phyloP scores from a whole-genome alignment of 2,329 filamentous ascomycete genomes.

The Penicillium rolfsii region DNA sequence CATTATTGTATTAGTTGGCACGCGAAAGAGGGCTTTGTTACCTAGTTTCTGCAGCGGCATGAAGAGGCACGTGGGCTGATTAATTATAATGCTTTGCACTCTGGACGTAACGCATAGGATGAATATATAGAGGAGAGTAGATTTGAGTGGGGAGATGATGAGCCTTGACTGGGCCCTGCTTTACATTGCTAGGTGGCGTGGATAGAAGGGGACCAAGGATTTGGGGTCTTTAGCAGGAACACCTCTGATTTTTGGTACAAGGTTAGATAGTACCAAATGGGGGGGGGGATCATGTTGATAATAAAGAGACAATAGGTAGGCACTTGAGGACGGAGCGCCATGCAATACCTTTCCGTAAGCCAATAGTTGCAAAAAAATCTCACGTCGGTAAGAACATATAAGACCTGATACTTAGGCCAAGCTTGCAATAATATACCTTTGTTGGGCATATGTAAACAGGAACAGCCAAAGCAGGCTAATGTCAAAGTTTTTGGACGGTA shows the following conservation, averaged over 20 bases:
- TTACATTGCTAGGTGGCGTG: not conserved
- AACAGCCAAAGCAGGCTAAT: too few species aligned
- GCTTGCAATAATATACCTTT: not conserved
- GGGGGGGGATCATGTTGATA: not conserved
- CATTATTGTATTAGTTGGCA: constrained; percentile 43
- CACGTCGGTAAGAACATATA: too few species aligned
- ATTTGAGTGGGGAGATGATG: constrained; percentile 16
- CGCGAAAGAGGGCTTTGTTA: constrained; percentile 34
- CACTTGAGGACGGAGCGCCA: not conserved
- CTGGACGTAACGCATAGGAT: constrained; percentile 28
- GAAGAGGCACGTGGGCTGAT: constrained; percentile 31
- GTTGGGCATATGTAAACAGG: too few species aligned
- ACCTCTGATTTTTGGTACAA: not conserved
- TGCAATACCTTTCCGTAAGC: not conserved
- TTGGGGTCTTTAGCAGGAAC: not conserved
- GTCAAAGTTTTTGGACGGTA: not conserved
- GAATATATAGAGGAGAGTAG: constrained; percentile 23
- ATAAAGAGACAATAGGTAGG: not conserved
- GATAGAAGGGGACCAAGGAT: not conserved
- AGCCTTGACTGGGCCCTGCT: not conserved
- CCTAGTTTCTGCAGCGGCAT: constrained; percentile 39
- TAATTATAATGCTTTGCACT: constrained; percentile 21
- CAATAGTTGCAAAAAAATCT: too few species aligned
- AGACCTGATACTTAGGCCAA: not conserved
- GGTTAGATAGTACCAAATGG: not conserved